Conservation (phyloP, 2,329 filamentous ascomycete genomes). For the Ceratocystis huliohia region DNA sequence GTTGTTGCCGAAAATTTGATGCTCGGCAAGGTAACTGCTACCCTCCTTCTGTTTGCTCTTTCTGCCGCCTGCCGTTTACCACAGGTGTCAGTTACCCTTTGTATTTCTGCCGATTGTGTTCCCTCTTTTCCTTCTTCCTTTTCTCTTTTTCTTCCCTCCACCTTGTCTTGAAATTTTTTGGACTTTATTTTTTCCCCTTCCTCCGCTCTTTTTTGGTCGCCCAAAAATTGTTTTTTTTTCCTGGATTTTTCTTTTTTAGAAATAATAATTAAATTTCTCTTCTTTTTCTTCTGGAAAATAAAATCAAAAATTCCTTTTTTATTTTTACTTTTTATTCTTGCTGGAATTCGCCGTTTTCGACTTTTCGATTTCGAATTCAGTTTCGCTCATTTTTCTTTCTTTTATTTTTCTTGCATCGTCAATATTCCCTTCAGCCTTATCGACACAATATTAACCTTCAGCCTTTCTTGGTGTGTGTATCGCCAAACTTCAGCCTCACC, state of each 20-base stretch:
- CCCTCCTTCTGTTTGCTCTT: not conserved
- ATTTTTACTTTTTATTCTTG: not conserved
- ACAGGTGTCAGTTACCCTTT: not conserved
- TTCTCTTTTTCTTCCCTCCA: not conserved
- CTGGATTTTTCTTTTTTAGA: not conserved
- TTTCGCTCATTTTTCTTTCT: constrained; percentile 1
- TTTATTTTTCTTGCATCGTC: constrained; percentile 7
- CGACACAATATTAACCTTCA: not conserved
- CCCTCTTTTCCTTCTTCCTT: not conserved
- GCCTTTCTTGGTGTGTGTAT: not conserved
- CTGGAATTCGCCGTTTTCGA: constrained; percentile 1
- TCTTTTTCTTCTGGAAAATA: not conserved
- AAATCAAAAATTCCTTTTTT: not conserved
- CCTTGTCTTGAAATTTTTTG: not conserved
- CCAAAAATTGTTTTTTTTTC: constrained; percentile 2
- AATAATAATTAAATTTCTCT: not conserved
- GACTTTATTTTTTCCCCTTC: constrained; percentile 6
- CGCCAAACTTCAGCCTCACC: constrained; percentile 9
- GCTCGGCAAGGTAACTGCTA: not conserved
- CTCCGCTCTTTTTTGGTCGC: constrained; percentile 4
- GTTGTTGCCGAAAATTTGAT: not conserved
- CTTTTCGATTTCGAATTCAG: not conserved
- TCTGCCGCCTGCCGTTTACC: not conserved
- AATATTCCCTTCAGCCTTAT: not conserved
- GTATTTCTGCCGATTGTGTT: constrained; percentile 6